Conservation (phyloP, 495 filamentous ascomycete species). For the Lasiosphaeria hispida region DNA sequence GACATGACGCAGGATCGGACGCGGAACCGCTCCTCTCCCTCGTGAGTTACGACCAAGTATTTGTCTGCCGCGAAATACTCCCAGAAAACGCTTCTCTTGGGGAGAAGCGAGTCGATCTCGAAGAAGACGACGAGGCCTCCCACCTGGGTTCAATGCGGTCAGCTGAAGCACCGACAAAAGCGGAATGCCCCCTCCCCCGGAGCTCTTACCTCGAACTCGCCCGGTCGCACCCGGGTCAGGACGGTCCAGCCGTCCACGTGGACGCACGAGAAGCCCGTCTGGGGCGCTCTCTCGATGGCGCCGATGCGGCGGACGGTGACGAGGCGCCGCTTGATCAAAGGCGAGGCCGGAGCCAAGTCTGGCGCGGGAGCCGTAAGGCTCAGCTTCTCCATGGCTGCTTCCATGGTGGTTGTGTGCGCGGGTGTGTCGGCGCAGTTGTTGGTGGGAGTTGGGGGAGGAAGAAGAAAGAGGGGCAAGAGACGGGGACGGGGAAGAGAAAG, state of each 20-base stretch:
- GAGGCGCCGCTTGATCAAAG: constrained; percentile 10
- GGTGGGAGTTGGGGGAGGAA: background rate
- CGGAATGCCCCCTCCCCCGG: no score
- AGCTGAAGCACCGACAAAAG: background rate
- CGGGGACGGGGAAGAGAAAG: no score
- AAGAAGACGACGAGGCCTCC: constrained; percentile 25
- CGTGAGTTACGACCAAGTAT: background rate
- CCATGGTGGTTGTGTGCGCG: background rate
- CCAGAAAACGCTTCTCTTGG: constrained; percentile 11
- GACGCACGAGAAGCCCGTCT: background rate
- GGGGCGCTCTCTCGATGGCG: background rate
- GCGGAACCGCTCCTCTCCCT: constrained; percentile 11
- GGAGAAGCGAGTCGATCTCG: constrained; percentile 27
- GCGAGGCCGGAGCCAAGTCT: background rate
- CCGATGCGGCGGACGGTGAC: constrained; percentile 18
- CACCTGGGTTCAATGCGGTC: background rate
- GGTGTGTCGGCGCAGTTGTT: background rate
- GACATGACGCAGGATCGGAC: constrained; percentile 6
- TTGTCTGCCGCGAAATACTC: constrained; percentile 7
- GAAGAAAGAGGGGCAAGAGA: no score
- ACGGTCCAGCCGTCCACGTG: constrained; percentile 23
- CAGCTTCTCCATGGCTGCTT: background rate
- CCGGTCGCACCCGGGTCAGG: background rate
- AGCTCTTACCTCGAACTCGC: constrained; percentile 1
- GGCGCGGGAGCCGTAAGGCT: background rate